Percentiles rank a stretch among this genome's conserved stretches.
Evolutionary conservation across 139 green algal genomes (phyloP).

Genomic region (Asterochloris erici): DNA sequence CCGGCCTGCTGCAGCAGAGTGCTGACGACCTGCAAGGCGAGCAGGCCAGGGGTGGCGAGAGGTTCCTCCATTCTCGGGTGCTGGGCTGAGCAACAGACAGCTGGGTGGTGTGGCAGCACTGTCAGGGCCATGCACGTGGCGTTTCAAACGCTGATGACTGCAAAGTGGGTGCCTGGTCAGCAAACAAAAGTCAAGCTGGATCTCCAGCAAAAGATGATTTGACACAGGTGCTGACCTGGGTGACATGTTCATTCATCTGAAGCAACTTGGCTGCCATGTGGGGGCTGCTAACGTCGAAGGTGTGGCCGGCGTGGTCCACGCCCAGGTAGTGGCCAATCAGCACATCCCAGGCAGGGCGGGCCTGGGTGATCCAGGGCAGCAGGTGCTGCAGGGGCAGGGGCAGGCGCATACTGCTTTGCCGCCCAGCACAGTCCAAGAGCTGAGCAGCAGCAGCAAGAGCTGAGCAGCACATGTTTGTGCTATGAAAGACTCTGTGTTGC

Average conservation of each 20-base stretch:
- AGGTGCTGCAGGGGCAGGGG: slow-evolving; percentile 37
- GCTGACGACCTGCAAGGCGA: background rate
- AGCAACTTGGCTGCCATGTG: slow-evolving; percentile 84
- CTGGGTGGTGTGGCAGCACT: too few relatives aligned
- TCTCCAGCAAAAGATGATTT: background rate
- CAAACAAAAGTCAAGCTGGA: background rate
- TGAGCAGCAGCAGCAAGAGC: too few relatives aligned
- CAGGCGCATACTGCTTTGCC: too few relatives aligned
- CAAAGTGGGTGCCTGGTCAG: too few relatives aligned
- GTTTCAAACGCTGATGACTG: too few relatives aligned
- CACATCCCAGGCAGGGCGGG: slow-evolving; percentile 74
- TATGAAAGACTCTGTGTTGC: too few relatives aligned
- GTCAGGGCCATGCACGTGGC: too few relatives aligned
- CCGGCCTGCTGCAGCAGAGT: slow-evolving; percentile 22
- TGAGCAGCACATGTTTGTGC: too few relatives aligned
- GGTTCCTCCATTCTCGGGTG: too few relatives aligned
- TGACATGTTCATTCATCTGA: slow-evolving; percentile 77
- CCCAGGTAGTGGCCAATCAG: slow-evolving; percentile 92
- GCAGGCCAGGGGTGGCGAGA: too few relatives aligned
- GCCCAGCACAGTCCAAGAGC: too few relatives aligned
- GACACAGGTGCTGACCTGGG: slow-evolving; percentile 24
- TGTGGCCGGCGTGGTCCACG: slow-evolving; percentile 93
- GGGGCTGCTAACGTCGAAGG: slow-evolving; percentile 54
- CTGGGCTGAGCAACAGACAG: too few relatives aligned
- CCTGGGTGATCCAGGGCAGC: slow-evolving; percentile 33